A percentile compares a stretch with the other conserved stretches of the same genome.
phyloP scores from a whole-genome alignment of 306 rosid genomes.

The Betula pendula region DNA sequence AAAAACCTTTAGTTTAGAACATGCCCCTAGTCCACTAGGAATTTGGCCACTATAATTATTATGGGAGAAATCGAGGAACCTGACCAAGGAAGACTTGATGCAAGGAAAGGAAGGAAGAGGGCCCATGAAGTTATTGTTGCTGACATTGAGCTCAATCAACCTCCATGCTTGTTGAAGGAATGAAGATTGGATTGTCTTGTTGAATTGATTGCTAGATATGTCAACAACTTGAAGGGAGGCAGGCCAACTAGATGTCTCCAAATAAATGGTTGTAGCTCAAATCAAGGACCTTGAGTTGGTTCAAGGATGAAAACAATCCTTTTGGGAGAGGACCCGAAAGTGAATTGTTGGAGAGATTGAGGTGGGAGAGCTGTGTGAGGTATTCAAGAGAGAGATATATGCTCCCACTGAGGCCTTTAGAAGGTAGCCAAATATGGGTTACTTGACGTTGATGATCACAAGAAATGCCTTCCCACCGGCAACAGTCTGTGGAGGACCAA shows the following conservation, averaged over 20 bases:
- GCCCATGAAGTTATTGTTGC: no score
- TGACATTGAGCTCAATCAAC: neutral
- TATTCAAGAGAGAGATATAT: neutral
- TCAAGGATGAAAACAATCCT: conserved; percentile 5
- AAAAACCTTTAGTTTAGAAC: no score
- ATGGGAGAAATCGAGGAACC: neutral
- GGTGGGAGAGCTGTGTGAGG: conserved; percentile 8
- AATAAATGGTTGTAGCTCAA: conserved; percentile 17
- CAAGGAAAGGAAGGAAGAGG: neutral
- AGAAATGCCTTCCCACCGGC: no score
- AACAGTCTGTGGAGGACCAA: no score
- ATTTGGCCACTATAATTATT: no score
- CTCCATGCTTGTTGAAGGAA: neutral
- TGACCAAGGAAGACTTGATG: no score
- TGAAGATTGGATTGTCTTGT: conserved; percentile 1
- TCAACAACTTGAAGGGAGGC: neutral
- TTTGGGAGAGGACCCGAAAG: neutral
- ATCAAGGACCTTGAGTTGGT: conserved; percentile 2
- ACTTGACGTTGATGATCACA: neutral
- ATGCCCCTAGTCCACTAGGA: no score
- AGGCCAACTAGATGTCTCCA: neutral
- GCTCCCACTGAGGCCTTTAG: neutral
- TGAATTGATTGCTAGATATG: conserved; percentile 10
- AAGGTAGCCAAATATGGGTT: neutral
- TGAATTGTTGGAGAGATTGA: conserved; percentile 19